Base-by-base conservation (phyloP, 495 filamentous ascomycete species). In the Aspergillus ellipticus region DNA sequence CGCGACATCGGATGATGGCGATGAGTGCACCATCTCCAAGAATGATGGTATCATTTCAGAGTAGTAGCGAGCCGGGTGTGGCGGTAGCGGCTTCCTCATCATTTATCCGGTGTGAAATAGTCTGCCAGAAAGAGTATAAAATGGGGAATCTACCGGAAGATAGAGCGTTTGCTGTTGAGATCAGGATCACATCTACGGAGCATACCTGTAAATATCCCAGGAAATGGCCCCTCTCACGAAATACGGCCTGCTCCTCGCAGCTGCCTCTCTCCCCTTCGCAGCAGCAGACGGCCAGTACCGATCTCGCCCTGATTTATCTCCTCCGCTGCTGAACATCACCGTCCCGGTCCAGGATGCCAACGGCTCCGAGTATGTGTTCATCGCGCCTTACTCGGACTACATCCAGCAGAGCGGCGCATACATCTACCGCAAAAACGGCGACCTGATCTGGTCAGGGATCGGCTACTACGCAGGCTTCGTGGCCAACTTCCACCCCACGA, bases 311-410 rank as follows among this genome's bases (percentile, higher is more conserved):
- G 79, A 79, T 50, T 62, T 82, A 0, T 66, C 77, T n/a, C 77
- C 79, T 6, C 79, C 78, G 1, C 67, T 56, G 6, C 63, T 82
- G n/a, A 81, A 82, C 49, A 79, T 82, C 63, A 82, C 77, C 42
- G 76, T 80, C 20, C 70, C 70, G 4, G 69, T 77, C 10, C 58
- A 72, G 19, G 52, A 66, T 50, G 68, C 73, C 19, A 72, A 74
- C n/a, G 55, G 49, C 35, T 60, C 66, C 26, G 79, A 76, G 9
- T 81, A 80, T 56, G 64, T 82, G 13, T 81, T 82, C 49, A 50
- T 81, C 6, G 66, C 79, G 6, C 78, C 79, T 0, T 79, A 71
- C 48, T 66, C 71, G 2, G 69, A 69, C 1, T 70, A 57, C 41
- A 68, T 68, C 24, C 71, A 75, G 33, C 70, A 67, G 66, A 58